Percentiles rank a stretch among this genome's conserved stretches.
Evolutionary conservation across 176 grass and related monocot species (phyloP).

Genomic region (Hsuehochloa calcarea): DNA sequence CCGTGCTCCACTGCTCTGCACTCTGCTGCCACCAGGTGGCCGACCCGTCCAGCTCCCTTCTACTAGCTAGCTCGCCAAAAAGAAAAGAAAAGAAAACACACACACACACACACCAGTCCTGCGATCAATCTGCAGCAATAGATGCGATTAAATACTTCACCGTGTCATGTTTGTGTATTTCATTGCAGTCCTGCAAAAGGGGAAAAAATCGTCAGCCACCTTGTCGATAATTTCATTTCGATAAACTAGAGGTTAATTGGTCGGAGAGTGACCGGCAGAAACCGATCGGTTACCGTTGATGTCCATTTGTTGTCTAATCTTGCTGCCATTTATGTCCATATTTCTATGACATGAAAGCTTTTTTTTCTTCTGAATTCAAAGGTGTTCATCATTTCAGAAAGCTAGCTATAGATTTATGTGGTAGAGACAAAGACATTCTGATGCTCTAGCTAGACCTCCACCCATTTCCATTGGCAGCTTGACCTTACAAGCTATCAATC

Average conservation of each 20-base stretch:
- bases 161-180: background rate
- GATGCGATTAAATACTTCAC: background rate
- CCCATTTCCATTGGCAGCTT: background rate
- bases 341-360: no score
- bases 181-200: background rate
- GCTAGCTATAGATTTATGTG: no score
- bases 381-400: background rate
- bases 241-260: background rate
- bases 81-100: background rate
- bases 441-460: background rate
- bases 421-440: background rate
- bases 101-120: background rate
- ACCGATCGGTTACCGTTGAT: no score
- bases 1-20: background rate
- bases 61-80: background rate
- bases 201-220: no score
- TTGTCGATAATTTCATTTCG: background rate
- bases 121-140: background rate
- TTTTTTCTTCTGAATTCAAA: background rate
- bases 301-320: no score
- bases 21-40: slow-evolving; percentile 3
- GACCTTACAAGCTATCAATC: background rate
- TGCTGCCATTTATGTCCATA: no score
- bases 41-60: background rate
- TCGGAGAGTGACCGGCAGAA: no score